phyloP scores from a whole-genome alignment of 2,329 filamentous ascomycete species.

The Fusarium sterilihyphosum region DNA sequence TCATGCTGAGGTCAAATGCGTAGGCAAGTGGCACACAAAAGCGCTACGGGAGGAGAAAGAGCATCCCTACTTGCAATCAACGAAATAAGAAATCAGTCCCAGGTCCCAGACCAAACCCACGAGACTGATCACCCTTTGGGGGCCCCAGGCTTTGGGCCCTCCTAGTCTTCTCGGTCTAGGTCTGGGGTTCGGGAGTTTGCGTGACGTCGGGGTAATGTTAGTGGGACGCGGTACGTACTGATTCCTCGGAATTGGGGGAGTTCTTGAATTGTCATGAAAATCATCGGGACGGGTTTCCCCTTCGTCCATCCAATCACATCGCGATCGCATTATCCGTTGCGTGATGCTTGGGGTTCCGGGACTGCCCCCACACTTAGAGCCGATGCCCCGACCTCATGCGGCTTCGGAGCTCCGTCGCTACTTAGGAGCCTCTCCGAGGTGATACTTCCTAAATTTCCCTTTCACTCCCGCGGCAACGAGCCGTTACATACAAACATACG shows the following conservation, averaged over 20 bases:
- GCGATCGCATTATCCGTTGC: constrained; percentile 20
- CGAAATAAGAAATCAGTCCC: constrained; percentile 1
- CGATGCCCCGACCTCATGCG: constrained; percentile 40
- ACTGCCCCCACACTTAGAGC: constrained; percentile 40
- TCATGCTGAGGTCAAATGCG: constrained; percentile 28
- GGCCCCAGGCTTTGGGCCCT: not conserved
- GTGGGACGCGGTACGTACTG: constrained; percentile 12
- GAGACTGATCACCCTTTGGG: constrained; percentile 29
- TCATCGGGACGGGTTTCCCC: constrained; percentile 17
- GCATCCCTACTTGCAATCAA: not conserved
- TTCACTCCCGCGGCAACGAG: constrained; percentile 22
- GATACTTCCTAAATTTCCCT: constrained; percentile 23
- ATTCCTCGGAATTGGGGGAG: constrained; percentile 26
- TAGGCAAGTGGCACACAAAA: not conserved
- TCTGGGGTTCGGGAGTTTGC: constrained; percentile 37
- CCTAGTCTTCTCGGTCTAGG: constrained; percentile 18
- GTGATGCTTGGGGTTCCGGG: constrained; percentile 11
- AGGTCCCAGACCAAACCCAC: constrained; percentile 1
- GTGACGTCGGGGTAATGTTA: constrained; percentile 35
- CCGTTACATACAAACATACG: not conserved
- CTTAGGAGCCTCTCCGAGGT: constrained; percentile 30
- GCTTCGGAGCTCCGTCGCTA: constrained; percentile 41
- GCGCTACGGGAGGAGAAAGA: not conserved
- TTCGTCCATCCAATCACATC: constrained; percentile 27
- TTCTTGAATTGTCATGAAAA: constrained; percentile 10